phyloP scores from a whole-genome alignment of 257 asterid genomes.

The Eustoma russellianum region DNA sequence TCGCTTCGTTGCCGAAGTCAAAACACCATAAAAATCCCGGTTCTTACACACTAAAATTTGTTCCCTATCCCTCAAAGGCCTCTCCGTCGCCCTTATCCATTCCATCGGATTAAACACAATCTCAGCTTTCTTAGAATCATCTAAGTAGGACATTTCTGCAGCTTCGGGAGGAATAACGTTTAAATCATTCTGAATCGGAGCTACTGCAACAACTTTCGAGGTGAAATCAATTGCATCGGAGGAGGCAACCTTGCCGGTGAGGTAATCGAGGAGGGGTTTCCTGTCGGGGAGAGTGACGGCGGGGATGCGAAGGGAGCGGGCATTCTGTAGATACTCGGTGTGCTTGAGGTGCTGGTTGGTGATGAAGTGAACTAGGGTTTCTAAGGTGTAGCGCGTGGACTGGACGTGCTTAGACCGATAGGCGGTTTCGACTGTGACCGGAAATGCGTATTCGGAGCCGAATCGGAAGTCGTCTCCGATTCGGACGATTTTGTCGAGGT shows the following conservation, averaged over 20 bases:
- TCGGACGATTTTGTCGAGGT: constrained; percentile 53
- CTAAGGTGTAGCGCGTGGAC: constrained; percentile 72
- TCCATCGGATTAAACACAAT: constrained; percentile 31
- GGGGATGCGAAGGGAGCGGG: constrained; percentile 65
- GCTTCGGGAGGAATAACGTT: constrained; percentile 12
- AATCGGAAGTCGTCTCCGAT: constrained; percentile 69
- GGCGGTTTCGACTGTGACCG: constrained; percentile 71
- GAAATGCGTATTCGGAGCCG: constrained; percentile 76
- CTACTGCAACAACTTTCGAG: constrained; percentile 6
- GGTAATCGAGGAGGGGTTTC: constrained; percentile 74
- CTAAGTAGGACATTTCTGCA: constrained; percentile 1
- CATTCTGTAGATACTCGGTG: constrained; percentile 71
- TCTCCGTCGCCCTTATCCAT: constrained; percentile 59
- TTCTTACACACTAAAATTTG: constrained; percentile 56
- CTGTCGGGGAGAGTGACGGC: constrained; percentile 86
- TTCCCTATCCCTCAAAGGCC: constrained; percentile 69
- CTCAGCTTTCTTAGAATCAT: constrained; percentile 21
- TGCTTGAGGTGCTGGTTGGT: constrained; percentile 73
- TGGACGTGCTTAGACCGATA: constrained; percentile 72
- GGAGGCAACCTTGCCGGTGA: constrained; percentile 67
- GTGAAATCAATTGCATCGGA: constrained; percentile 54
- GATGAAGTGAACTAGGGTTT: constrained; percentile 88
- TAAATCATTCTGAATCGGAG: constrained; percentile 12
- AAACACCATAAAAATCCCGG: constrained; percentile 63
- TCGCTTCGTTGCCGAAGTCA: constrained; percentile 58